Conservation (phyloP, 495 filamentous ascomycete genomes). For the Penicillium simplicissimum region DNA sequence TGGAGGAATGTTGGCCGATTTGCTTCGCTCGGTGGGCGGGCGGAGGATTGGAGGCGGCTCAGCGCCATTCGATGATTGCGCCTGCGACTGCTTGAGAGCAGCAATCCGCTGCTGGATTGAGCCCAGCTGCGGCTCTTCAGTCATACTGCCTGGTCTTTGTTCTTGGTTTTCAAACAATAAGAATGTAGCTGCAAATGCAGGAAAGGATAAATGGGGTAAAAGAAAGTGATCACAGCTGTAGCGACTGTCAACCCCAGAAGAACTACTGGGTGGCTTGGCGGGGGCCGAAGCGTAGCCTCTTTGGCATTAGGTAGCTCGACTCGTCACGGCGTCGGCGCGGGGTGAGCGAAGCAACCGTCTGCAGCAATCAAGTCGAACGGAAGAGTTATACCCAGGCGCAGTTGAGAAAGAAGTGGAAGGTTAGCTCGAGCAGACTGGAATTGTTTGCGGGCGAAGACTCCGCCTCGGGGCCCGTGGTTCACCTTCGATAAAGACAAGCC, state of each 20-base stretch:
- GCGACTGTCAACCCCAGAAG: conserved; percentile 4
- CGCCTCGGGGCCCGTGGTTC: conserved; percentile 5
- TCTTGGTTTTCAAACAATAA: background rate
- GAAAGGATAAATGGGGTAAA: background rate
- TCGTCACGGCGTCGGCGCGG: conserved; percentile 3
- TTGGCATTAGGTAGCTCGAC: conserved; percentile 1
- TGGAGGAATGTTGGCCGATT: conserved; percentile 50
- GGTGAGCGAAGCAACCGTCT: background rate
- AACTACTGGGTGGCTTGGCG: conserved; percentile 21
- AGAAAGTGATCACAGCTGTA: conserved; percentile 6
- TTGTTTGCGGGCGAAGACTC: background rate
- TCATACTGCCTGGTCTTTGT: conserved; percentile 12
- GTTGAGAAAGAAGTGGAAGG: background rate
- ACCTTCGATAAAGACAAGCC: background rate
- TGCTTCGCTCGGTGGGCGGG: conserved; percentile 42
- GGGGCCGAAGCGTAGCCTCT: conserved; percentile 16
- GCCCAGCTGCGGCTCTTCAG: conserved; percentile 44
- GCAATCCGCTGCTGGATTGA: conserved; percentile 63
- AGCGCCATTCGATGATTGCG: conserved; percentile 30
- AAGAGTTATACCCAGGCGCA: background rate
- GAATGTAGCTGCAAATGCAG: background rate
- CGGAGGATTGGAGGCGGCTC: conserved; percentile 28
- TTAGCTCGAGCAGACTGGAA: background rate
- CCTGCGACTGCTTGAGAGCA: conserved; percentile 57
- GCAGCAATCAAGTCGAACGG: background rate